Evolutionary conservation across 768 basidiomycete species (phyloP).

Genomic region (Mycena galericulata): DNA sequence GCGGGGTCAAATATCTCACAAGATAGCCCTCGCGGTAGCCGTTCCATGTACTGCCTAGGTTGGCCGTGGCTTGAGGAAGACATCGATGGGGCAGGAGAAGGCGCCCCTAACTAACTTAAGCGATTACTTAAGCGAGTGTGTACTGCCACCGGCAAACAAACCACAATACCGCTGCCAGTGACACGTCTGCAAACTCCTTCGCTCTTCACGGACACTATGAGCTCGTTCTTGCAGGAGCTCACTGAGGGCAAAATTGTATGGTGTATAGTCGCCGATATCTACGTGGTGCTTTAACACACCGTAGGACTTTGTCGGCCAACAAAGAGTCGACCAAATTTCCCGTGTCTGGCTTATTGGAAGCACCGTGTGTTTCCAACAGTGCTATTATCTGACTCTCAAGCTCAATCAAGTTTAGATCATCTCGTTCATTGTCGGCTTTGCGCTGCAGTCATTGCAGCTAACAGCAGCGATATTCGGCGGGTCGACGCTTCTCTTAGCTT

Average conservation of each 20-base stretch:
- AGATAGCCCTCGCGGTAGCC: too few relatives aligned
- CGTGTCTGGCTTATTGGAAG: conserved; percentile 56
- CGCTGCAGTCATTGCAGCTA: conserved; percentile 62
- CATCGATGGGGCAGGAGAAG: too few relatives aligned
- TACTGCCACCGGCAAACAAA: too few relatives aligned
- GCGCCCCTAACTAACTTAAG: too few relatives aligned
- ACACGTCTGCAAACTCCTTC: too few relatives aligned
- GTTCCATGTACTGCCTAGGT: too few relatives aligned
- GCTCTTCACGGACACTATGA: conserved; percentile 28
- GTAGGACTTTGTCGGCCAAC: conserved; percentile 76
- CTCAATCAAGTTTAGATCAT: conserved; percentile 50
- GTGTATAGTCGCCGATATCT: not conserved
- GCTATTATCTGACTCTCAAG: too few relatives aligned
- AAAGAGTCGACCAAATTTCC: conserved; percentile 60
- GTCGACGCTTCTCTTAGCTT: conserved; percentile 50
- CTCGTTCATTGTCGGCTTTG: conserved; percentile 70
- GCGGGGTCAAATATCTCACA: too few relatives aligned
- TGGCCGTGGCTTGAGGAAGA: too few relatives aligned
- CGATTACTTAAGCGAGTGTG: too few relatives aligned
- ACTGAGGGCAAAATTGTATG: conserved; percentile 57
- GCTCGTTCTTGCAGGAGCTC: conserved; percentile 44
- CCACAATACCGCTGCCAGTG: too few relatives aligned
- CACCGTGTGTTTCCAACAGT: conserved; percentile 58
- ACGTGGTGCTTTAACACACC: not conserved
- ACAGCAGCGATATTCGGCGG: conserved; percentile 65